A percentile compares a stretch with the other conserved stretches of the same genome.
These are phyloP conservation scores for Epichloe sibirici DNA, from an alignment of 2,329 filamentous ascomycete species.

Conservation along the genomic window DNA sequence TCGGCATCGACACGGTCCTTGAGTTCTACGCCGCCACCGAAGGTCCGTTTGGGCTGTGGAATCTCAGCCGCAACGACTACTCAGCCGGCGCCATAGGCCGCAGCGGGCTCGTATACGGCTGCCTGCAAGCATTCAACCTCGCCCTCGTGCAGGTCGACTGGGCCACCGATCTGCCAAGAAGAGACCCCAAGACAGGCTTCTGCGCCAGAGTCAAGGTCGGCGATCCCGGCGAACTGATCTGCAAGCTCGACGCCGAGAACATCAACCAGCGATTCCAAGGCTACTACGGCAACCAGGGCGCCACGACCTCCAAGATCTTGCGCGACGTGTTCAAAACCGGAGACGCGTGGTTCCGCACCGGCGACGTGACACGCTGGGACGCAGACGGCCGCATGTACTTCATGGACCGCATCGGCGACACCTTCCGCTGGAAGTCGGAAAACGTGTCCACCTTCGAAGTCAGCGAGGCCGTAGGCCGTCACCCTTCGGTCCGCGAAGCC, in stretches of 20 bases:
- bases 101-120: conserved; percentile 47
- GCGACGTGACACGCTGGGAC: conserved; percentile 68
- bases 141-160: conserved; percentile 60
- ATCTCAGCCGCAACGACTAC: conserved; percentile 61
- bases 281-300: conserved; percentile 63
- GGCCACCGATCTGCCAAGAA: conserved; percentile 53
- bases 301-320: conserved; percentile 62
- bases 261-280: conserved; percentile 60
- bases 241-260: conserved; percentile 53
- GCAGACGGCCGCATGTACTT: conserved; percentile 64
- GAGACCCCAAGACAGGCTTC: conserved; percentile 57
- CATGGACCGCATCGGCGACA: conserved; percentile 68
- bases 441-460: conserved; percentile 79
- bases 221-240: conserved; percentile 65
- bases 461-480: conserved; percentile 56
- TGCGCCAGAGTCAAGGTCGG: conserved; percentile 47
- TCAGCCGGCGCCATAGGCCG: conserved; percentile 68
- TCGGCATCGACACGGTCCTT: conserved; percentile 58
- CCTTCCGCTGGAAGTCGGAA: conserved; percentile 71
- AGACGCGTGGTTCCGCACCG: conserved; percentile 73
- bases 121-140: conserved; percentile 37
- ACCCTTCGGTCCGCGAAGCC: conserved; percentile 57
- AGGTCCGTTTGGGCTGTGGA: conserved; percentile 57
- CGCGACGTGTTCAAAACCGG: conserved; percentile 61
- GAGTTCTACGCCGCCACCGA: conserved; percentile 79